phyloP scores from a whole-genome alignment of 1,139 yeast genomes.

The Zygoascus sp. region DNA sequence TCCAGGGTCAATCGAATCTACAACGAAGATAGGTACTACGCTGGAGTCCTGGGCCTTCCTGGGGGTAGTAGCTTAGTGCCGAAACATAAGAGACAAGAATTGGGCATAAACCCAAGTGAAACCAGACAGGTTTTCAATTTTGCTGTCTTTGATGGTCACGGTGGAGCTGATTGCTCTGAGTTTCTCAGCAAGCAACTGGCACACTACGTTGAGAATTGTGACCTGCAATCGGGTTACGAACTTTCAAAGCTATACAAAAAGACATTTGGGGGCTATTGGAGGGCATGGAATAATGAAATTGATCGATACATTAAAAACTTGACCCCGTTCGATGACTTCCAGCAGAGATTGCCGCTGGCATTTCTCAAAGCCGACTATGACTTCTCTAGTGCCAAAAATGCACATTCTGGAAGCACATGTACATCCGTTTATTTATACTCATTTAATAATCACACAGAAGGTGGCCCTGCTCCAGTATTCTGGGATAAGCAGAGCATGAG shows the following conservation, averaged over 20 bases:
- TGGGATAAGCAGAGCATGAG: constrained; percentile 70
- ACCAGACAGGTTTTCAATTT: constrained; percentile 52
- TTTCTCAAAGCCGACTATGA: constrained; percentile 58
- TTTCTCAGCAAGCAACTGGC: constrained; percentile 55
- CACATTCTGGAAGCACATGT: constrained; percentile 72
- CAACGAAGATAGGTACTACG: constrained; percentile 78
- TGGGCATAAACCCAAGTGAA: constrained; percentile 15
- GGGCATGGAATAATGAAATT: constrained; percentile 60
- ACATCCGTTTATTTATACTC: constrained; percentile 70
- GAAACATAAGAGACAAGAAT: constrained; percentile 22
- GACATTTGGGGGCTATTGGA: constrained; percentile 83
- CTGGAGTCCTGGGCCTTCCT: constrained; percentile 50
- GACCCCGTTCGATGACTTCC: constrained; percentile 50
- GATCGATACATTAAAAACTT: constrained; percentile 40
- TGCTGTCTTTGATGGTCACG: constrained; percentile 89
- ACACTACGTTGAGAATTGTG: constrained; percentile 48
- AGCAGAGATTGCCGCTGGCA: constrained; percentile 56
- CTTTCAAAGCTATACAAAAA: constrained; percentile 51
- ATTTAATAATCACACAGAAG: constrained; percentile 24
- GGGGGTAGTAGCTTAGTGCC: constrained; percentile 37
- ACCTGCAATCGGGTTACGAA: constrained; percentile 37
- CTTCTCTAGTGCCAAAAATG: constrained; percentile 30
- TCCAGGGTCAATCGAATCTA: constrained; percentile 70
- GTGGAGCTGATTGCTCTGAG: constrained; percentile 71
- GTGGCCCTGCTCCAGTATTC: constrained; percentile 43